Conservation (phyloP, 2,329 filamentous ascomycete genomes). For the Trichoderma lentiforme region DNA sequence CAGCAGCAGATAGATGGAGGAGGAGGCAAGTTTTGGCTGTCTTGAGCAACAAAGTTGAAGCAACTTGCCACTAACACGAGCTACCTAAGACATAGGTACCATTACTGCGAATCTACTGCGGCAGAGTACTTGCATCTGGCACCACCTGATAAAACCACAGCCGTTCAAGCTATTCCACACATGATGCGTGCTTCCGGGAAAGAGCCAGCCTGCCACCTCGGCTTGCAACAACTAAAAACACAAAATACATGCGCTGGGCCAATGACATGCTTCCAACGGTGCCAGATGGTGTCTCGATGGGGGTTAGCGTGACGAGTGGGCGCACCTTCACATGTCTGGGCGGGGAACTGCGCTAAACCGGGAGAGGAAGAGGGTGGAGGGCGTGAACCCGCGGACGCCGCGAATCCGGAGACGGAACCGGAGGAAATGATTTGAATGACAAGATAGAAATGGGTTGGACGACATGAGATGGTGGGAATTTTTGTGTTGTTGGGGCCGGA, state of each 20-base stretch:
- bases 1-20: neutral
- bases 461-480: neutral
- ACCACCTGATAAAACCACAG: neutral
- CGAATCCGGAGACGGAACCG: neutral
- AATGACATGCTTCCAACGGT: neutral
- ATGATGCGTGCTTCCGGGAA: constrained; percentile 11
- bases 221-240: neutral
- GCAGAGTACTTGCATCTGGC: neutral
- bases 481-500: neutral
- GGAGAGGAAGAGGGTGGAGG: neutral
- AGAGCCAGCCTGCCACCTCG: constrained; percentile 1
- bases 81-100: neutral
- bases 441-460: neutral
- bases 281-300: neutral
- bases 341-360: neutral
- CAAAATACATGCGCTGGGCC: neutral
- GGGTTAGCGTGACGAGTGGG: neutral
- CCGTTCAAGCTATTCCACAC: neutral
- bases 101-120: neutral
- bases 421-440: neutral
- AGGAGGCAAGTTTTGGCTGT: neutral
- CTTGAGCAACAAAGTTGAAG: neutral
- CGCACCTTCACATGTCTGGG: constrained; percentile 14
- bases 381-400: constrained; percentile 16
- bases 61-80: constrained; percentile 14